These are phyloP conservation scores for Stygiomarasmius scandens DNA, from an alignment of 1,284 basidiomycete species.

Conservation along the genomic window DNA sequence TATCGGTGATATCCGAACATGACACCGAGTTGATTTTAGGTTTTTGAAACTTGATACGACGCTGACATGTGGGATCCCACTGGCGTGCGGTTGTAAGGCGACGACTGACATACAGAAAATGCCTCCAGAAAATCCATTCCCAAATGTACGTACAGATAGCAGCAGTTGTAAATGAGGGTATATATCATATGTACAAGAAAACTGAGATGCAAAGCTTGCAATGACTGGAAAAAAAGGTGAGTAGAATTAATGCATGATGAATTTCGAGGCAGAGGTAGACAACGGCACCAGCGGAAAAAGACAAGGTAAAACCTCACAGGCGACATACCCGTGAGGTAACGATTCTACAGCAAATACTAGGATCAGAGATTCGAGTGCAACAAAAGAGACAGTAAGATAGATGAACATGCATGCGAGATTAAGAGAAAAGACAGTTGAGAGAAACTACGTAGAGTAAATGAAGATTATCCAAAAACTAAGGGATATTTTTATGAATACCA, in stretches of 20 bases:
- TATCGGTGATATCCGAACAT: no score
- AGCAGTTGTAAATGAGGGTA: not conserved
- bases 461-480: not conserved
- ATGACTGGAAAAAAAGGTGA: not conserved
- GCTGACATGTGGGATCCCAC: no score
- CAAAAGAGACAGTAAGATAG: not conserved
- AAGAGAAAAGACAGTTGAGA: not conserved
- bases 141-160: not conserved
- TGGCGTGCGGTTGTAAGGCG: no score
- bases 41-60: no score
- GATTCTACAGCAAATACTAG: not conserved
- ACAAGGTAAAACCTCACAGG: no score
- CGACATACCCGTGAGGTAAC: no score
- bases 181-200: not conserved
- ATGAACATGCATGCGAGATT: not conserved
- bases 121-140: not conserved
- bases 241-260: not conserved
- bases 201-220: not conserved
- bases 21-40: no score
- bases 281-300: not conserved
- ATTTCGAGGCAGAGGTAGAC: not conserved
- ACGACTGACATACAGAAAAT: no score
- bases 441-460: not conserved
- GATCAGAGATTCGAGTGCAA: not conserved
- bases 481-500: slow-evolving; percentile 65